A percentile compares a stretch with the other conserved stretches of the same genome.
Evolutionary conservation across 176 grass and related monocot species (phyloP).

Genomic region (Aegilops umbellulata): DNA sequence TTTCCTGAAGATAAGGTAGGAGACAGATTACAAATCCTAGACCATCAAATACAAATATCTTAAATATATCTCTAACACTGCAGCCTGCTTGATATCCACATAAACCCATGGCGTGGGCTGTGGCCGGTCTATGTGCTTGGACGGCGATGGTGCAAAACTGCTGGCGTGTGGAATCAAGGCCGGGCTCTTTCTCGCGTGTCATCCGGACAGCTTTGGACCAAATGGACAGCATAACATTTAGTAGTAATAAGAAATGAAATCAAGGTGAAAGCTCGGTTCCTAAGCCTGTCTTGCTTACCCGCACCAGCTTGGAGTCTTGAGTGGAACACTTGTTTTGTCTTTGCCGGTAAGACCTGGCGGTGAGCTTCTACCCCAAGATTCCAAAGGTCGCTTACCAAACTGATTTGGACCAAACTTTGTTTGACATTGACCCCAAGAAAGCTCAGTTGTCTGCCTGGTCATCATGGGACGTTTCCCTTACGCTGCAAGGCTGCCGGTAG

Average conservation of each 20-base stretch:
- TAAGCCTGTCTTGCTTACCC: background rate
- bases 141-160: too few relatives aligned
- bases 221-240: background rate
- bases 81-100: too few relatives aligned
- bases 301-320: background rate
- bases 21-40: too few relatives aligned
- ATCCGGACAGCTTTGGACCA: too few relatives aligned
- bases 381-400: conserved; percentile 12
- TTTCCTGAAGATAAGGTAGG: too few relatives aligned
- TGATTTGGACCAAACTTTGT: background rate
- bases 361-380: background rate
- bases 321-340: background rate
- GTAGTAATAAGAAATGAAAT: background rate
- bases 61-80: too few relatives aligned
- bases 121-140: too few relatives aligned
- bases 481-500: background rate
- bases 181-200: too few relatives aligned
- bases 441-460: background rate
- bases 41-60: too few relatives aligned
- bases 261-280: background rate
- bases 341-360: background rate
- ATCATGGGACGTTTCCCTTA: background rate
- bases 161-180: too few relatives aligned
- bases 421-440: background rate
- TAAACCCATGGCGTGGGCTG: too few relatives aligned